Percentiles rank a stretch among this genome's conserved stretches.
phyloP scores from a whole-genome alignment of 2,329 filamentous ascomycete genomes.

The Alternaria sp. region DNA sequence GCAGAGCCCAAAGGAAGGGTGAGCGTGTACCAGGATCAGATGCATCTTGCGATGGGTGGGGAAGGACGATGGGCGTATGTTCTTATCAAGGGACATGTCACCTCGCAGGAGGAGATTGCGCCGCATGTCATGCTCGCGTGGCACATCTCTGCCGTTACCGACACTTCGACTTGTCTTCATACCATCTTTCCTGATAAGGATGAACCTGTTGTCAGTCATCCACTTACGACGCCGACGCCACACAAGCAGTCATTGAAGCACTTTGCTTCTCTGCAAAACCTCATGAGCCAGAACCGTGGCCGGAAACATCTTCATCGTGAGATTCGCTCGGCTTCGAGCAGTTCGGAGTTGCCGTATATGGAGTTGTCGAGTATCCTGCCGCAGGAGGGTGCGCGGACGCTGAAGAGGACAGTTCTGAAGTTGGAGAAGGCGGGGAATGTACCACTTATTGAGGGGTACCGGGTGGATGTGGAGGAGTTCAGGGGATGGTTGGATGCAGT shows the following conservation, averaged over 20 bases:
- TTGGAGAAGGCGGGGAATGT: conserved; percentile 30
- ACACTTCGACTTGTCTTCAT: conserved; percentile 19
- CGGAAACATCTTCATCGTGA: conserved; percentile 9
- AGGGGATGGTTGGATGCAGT: conserved; percentile 33
- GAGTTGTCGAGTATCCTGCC: background rate
- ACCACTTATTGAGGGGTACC: conserved; percentile 35
- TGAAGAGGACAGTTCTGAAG: conserved; percentile 29
- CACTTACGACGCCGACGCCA: background rate
- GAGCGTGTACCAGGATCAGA: conserved; percentile 2
- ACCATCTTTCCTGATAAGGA: conserved; percentile 17
- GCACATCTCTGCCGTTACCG: conserved; percentile 22
- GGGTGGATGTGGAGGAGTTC: conserved; percentile 30
- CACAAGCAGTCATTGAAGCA: conserved; percentile 9
- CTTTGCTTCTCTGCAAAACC: conserved; percentile 22
- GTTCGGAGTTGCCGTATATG: conserved; percentile 8
- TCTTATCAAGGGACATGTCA: conserved; percentile 18
- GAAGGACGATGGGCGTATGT: conserved; percentile 32
- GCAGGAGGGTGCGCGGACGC: conserved; percentile 13
- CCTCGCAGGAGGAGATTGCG: background rate
- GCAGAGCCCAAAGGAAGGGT: background rate
- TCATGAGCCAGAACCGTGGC: background rate
- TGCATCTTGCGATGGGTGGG: conserved; percentile 16
- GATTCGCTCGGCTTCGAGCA: conserved; percentile 17
- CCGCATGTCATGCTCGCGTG: conserved; percentile 28
- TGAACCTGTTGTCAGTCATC: background rate